Evolutionary conservation across 768 basidiomycete species (phyloP).

Genomic region (Dacryopinax spathularia): DNA sequence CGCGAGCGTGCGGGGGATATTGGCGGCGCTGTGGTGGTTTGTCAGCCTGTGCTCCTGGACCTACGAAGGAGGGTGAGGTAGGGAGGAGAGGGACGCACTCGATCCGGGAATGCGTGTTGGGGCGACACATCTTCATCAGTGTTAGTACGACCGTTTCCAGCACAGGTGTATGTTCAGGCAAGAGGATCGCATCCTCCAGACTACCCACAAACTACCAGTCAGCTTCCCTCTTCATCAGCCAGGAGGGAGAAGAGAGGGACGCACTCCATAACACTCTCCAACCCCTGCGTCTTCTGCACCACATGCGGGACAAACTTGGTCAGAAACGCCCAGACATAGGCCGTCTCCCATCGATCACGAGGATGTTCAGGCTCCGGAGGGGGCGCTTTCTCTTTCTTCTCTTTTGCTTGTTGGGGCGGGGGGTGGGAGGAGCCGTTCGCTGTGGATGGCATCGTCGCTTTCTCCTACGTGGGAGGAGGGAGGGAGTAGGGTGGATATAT

Average conservation of each 20-base stretch:
- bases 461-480: slow-evolving; percentile 19
- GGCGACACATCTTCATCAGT: slow-evolving; percentile 69
- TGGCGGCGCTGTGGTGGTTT: slow-evolving; percentile 48
- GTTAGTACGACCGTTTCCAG: slow-evolving; percentile 57
- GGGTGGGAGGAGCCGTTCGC: neutral
- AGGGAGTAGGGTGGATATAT: neutral
- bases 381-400: slow-evolving; percentile 7
- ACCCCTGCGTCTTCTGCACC: slow-evolving; percentile 58
- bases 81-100: slow-evolving; percentile 20
- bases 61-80: neutral
- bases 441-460: neutral
- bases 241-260: slow-evolving; percentile 25
- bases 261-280: slow-evolving; percentile 74
- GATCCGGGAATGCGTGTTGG: slow-evolving; percentile 46
- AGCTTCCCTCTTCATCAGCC: slow-evolving; percentile 4
- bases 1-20: slow-evolving; percentile 63
- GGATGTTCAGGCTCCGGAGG: slow-evolving; percentile 55
- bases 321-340: slow-evolving; percentile 77
- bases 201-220: slow-evolving; percentile 27
- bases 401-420: neutral
- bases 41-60: slow-evolving; percentile 11
- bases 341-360: slow-evolving; percentile 69
- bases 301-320: slow-evolving; percentile 59
- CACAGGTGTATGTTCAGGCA: slow-evolving; percentile 44
- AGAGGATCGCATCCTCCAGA: slow-evolving; percentile 65